A percentile compares a stretch with the other conserved stretches of the same genome.
These are phyloP conservation scores for Aspergillus hancockii DNA, from an alignment of 495 filamentous ascomycete genomes.

Conservation along the genomic window DNA sequence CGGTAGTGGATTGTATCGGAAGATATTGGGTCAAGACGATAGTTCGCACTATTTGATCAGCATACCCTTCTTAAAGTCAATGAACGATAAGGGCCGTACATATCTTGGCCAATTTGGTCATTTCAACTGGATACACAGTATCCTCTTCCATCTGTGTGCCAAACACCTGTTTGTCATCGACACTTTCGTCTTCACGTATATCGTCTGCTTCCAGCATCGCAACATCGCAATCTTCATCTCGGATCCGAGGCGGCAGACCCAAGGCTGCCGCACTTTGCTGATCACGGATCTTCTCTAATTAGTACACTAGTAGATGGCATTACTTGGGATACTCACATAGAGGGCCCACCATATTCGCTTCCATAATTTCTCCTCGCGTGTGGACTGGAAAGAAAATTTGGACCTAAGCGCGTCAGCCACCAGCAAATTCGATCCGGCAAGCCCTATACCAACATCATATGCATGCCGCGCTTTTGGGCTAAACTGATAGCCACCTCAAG, in stretches of 20 bases:
- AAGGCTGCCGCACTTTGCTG: constrained; percentile 44
- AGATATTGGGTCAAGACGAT: constrained; percentile 44
- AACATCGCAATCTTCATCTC: constrained; percentile 50
- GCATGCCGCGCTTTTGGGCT: constrained; percentile 48
- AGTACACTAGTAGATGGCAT: too few species aligned
- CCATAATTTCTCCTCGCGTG: constrained; percentile 36
- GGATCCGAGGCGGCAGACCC: constrained; percentile 41
- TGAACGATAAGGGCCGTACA: constrained; percentile 25
- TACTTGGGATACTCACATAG: constrained; percentile 44
- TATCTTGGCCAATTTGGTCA: constrained; percentile 41
- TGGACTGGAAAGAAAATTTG: constrained; percentile 35
- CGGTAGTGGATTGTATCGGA: constrained; percentile 31
- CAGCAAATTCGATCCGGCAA: not conserved
- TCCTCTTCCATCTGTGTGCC: constrained; percentile 31
- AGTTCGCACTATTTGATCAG: constrained; percentile 34
- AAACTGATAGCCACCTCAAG: constrained; percentile 41
- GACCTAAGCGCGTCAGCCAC: constrained; percentile 29
- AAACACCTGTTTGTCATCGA: constrained; percentile 31
- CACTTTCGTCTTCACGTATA: constrained; percentile 32
- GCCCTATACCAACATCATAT: constrained; percentile 38
- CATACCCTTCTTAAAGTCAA: not conserved
- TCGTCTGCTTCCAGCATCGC: constrained; percentile 39
- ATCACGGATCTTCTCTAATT: constrained; percentile 35
- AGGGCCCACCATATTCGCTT: constrained; percentile 53
- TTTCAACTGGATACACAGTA: constrained; percentile 42